Conservation (phyloP, 495 filamentous ascomycete species). For the Oleoguttula mirabilis region DNA sequence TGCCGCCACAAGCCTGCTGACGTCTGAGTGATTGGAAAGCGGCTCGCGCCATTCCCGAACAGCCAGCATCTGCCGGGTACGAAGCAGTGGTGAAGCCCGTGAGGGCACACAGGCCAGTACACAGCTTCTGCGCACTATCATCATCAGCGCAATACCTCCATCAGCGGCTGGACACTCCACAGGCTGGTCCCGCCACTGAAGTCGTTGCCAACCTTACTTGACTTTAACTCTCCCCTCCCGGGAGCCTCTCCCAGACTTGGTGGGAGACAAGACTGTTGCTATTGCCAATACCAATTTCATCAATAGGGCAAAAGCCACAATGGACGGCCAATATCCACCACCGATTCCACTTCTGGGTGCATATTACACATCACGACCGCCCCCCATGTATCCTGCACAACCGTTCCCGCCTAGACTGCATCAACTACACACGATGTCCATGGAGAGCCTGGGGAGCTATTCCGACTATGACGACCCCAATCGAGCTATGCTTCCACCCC, state of each 20-base stretch:
- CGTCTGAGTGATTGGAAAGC: background rate
- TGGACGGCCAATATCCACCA: conserved; percentile 16
- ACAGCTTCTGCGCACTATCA: conserved; percentile 1
- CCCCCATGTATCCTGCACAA: conserved; percentile 11
- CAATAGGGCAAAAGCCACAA: background rate
- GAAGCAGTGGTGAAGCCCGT: background rate
- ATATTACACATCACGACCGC: conserved; percentile 8
- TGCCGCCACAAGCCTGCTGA: conserved; percentile 4
- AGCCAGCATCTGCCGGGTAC: conserved; percentile 1
- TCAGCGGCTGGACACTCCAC: background rate
- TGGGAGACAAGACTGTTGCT: no score
- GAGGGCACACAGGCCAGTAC: background rate
- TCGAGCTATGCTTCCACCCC: conserved; percentile 9
- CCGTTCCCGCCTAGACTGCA: conserved; percentile 9
- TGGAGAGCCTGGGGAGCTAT: conserved; percentile 16
- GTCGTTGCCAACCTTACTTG: background rate
- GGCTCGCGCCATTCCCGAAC: conserved; percentile 1
- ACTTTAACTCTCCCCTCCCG: no score
- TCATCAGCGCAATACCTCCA: background rate
- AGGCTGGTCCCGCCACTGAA: background rate
- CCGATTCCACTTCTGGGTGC: conserved; percentile 9
- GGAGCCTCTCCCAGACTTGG: no score
- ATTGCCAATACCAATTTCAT: conserved; percentile 3
- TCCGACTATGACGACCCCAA: conserved; percentile 13
- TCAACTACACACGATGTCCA: conserved; percentile 14